Evolutionary conservation across 176 grass and related monocot genomes (phyloP).

Genomic region (Avena insularis): DNA sequence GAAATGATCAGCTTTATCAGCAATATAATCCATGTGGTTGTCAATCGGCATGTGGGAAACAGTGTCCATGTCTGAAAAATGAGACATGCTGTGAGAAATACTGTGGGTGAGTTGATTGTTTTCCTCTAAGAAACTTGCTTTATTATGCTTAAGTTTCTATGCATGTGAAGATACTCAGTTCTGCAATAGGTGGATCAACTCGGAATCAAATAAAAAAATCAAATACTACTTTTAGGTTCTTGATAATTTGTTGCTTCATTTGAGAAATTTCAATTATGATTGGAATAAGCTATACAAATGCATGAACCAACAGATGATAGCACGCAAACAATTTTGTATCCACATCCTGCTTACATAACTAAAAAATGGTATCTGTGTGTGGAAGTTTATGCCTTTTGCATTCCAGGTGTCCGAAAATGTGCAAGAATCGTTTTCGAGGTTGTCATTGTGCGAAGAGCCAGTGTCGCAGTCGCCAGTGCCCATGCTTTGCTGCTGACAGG

Average conservation of each 20-base stretch:
- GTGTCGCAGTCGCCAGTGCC: slow-evolving; percentile 95
- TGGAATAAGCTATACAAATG: neutral
- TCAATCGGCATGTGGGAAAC: slow-evolving; percentile 91
- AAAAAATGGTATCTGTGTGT: neutral
- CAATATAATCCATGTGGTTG: slow-evolving; percentile 98
- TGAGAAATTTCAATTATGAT: neutral
- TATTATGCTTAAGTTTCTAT: slow-evolving; percentile 25
- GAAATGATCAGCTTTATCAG: slow-evolving; percentile 80
- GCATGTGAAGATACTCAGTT: neutral
- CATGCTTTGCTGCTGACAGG: slow-evolving; percentile 97
- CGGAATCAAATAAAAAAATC: neutral
- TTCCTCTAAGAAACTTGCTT: slow-evolving; percentile 17
- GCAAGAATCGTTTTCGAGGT: slow-evolving; percentile 94
- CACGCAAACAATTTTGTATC: neutral
- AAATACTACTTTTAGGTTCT: neutral
- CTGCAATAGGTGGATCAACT: neutral
- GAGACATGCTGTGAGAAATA: slow-evolving; percentile 96
- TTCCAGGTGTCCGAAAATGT: slow-evolving; percentile 86
- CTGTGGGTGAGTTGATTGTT: slow-evolving; percentile 70
- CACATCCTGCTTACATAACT: slow-evolving; percentile 20
- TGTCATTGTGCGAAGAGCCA: slow-evolving; percentile 97
- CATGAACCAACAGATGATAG: neutral
- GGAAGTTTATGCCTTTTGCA: slow-evolving; percentile 47
- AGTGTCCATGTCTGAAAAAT: slow-evolving; percentile 85
- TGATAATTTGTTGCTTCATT: slow-evolving; percentile 19